Percentiles rank a stretch among this genome's conserved stretches.
Conservation (phyloP, 257 asterid genomes). For the Solanum piurae region DNA sequence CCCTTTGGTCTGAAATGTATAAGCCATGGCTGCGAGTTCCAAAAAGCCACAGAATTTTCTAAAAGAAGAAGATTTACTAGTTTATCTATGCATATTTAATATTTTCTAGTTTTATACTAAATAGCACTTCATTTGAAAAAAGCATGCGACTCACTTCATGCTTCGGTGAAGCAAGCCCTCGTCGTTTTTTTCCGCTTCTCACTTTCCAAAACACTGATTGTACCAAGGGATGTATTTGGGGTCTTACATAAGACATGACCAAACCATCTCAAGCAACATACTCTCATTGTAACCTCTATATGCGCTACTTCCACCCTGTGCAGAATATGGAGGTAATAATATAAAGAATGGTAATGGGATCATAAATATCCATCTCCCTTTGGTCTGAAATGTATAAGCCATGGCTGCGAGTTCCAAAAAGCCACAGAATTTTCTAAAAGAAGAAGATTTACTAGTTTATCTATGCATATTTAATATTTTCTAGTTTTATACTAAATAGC, state of each 20-base stretch:
- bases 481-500: no score
- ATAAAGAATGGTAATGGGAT: background rate
- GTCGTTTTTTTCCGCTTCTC: background rate
- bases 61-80: background rate
- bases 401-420: background rate
- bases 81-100: background rate
- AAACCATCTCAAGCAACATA: background rate
- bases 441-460: no score
- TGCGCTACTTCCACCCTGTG: background rate
- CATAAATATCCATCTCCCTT: background rate
- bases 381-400: background rate
- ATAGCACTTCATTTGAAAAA: background rate
- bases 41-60: background rate
- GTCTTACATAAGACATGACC: background rate
- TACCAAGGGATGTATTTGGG: background rate
- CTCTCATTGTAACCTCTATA: background rate
- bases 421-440: background rate
- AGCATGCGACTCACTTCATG: background rate
- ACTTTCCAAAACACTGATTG: background rate
- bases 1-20: background rate
- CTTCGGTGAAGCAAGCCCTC: background rate
- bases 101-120: background rate
- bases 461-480: no score
- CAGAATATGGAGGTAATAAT: background rate
- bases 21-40: background rate